These are phyloP conservation scores for Starmerella gropengiesseri DNA, from an alignment of 805 yeast species.

Conservation along the genomic window DNA sequence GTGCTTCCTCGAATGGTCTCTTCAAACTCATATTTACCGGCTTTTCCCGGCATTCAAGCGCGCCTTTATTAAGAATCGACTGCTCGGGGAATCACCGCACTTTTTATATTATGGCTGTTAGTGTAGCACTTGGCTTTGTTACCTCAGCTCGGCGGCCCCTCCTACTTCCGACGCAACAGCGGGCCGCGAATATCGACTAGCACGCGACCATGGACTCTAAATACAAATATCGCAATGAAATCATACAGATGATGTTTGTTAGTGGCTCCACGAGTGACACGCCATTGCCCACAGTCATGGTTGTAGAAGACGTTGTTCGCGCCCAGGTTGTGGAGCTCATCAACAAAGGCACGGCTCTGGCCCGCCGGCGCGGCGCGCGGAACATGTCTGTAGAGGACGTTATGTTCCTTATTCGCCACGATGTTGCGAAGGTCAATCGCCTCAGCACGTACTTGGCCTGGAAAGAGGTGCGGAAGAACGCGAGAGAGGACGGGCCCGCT, in stretches of 20 bases:
- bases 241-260: slow-evolving; percentile 98
- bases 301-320: slow-evolving; percentile 88
- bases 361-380: slow-evolving; percentile 68
- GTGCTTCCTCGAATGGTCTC: background rate
- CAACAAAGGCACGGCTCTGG: slow-evolving; percentile 64
- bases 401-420: slow-evolving; percentile 83
- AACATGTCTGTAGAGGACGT: slow-evolving; percentile 86
- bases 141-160: background rate
- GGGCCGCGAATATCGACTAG: too few relatives aligned
- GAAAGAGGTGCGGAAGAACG: slow-evolving; percentile 90
- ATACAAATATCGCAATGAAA: slow-evolving; percentile 77
- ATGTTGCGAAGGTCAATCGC: slow-evolving; percentile 85
- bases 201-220: slow-evolving; percentile 24
- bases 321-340: slow-evolving; percentile 85
- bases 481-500: slow-evolving; percentile 45
- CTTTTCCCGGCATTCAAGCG: background rate
- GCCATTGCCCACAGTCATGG: slow-evolving; percentile 79
- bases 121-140: background rate
- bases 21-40: background rate
- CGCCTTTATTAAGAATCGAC: background rate
- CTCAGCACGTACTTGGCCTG: slow-evolving; percentile 84
- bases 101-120: background rate
- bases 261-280: slow-evolving; percentile 92
- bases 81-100: too few relatives aligned
- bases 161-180: too few relatives aligned